phyloP scores from a whole-genome alignment of 352 stramenopile genomes.

The Pilasporangium apinafurcum region DNA sequence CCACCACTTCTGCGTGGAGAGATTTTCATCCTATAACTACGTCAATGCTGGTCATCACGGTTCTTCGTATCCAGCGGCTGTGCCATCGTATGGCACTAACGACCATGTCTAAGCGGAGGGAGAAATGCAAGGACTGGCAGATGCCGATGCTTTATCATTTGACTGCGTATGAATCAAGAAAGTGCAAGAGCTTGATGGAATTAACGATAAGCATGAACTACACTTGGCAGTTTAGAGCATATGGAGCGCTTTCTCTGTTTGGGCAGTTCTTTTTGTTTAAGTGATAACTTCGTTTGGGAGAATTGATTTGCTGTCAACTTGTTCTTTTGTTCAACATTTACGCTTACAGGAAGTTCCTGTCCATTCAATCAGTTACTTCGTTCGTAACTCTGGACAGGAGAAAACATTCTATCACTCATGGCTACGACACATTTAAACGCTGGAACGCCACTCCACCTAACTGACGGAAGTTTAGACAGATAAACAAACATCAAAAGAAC shows the following conservation, averaged over 20 bases:
- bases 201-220: too few species aligned
- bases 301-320: too few species aligned
- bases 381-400: too few species aligned
- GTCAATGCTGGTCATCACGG: conserved; percentile 12
- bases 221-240: too few species aligned
- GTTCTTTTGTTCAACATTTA: conserved; percentile 1
- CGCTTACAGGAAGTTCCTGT: background rate
- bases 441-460: conserved; percentile 1
- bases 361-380: conserved; percentile 14
- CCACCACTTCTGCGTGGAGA: conserved; percentile 66
- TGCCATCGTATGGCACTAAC: conserved; percentile 28
- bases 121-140: too few species aligned
- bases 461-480: background rate
- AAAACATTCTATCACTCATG: conserved; percentile 1
- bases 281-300: background rate
- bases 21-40: conserved; percentile 42
- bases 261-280: too few species aligned
- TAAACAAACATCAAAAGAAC: background rate
- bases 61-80: conserved; percentile 7
- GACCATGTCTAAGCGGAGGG: conserved; percentile 4
- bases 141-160: too few species aligned
- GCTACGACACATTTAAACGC: background rate
- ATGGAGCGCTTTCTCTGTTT: too few species aligned
- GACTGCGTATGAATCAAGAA: too few species aligned
- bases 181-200: too few species aligned